phyloP scores from a whole-genome alignment of 768 basidiomycete genomes.

The Strobilomyces echinocephalus region DNA sequence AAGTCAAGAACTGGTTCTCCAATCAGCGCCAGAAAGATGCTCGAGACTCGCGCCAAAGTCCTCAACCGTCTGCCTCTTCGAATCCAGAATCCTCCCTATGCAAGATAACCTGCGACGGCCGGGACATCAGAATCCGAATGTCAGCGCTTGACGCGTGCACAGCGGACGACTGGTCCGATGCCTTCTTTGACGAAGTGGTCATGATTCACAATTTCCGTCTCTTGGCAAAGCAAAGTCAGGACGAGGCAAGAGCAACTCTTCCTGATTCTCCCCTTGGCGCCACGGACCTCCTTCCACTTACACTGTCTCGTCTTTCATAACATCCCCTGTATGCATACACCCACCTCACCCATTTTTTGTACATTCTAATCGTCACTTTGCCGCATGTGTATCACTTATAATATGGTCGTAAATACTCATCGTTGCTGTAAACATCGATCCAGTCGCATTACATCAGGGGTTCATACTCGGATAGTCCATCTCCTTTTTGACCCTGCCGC shows the following conservation, averaged over 20 bases:
- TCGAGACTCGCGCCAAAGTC: conserved; percentile 33
- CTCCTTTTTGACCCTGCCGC: conserved; percentile 10
- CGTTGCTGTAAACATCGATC: conserved; percentile 25
- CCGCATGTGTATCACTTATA: conserved; percentile 33
- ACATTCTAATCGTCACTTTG: conserved; percentile 30
- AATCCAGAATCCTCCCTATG: conserved; percentile 33
- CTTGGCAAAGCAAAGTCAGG: conserved; percentile 35
- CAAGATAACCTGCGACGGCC: conserved; percentile 34
- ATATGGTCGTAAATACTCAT: conserved; percentile 28
- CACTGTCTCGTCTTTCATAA: conserved; percentile 20
- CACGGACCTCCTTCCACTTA: conserved; percentile 24
- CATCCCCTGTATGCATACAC: conserved; percentile 29
- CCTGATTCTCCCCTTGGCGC: conserved; percentile 21
- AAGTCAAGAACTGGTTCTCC: conserved; percentile 66
- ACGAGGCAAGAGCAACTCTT: conserved; percentile 29
- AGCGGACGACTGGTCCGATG: conserved; percentile 52
- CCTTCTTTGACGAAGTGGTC: conserved; percentile 57
- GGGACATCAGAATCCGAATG: conserved; percentile 44
- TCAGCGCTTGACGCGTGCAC: conserved; percentile 42
- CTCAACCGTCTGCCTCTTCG: conserved; percentile 30
- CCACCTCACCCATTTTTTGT: conserved; percentile 27
- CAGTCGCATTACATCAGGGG: conserved; percentile 19
- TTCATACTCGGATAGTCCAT: conserved; percentile 15
- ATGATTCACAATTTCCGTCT: conserved; percentile 52
- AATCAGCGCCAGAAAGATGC: conserved; percentile 54